Evolutionary conservation across 306 rosid species (phyloP), one percentile per base, ranked within the genome.

Genomic region (Ziziphus jujuba): DNA sequence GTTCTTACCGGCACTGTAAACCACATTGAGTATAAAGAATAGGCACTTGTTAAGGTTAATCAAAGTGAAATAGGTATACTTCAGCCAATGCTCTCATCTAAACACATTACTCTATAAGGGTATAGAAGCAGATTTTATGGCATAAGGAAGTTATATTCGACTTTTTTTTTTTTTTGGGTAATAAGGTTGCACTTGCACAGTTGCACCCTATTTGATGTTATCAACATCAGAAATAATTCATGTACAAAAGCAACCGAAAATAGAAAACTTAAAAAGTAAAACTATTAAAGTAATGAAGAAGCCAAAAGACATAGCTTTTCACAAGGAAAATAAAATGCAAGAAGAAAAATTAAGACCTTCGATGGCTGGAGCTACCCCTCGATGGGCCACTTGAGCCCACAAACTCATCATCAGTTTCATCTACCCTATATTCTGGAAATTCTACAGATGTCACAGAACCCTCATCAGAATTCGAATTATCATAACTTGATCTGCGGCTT

Each of bases 371-470:
- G 75, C 73, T 78, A 76, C 82, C 77, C 66, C 91, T 84, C 2
- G 97, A 81, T 62, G 84, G 59, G 62, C 81, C 85, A 74, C 50
- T 79, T 61, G 91, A 68, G 76, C 79, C 75, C 61, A 78, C 78
- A 69, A 90, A 77, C 20, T 92, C 98, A 52, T 87, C 92, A 59
- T 90, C 91, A 17, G 50, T 83, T 58, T 89, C 98, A 7, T 92
- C 97, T 73, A 71, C 70, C 72, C 96, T 75, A 65, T 75, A 79
- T 17, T 90, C 98, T 2, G 87, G 61, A 73, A 75, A 81, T 71
- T 90, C 97, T 38, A 86, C 75, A 6, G 98, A 92, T 59, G 83
- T 66, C 62, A 87, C 90, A 54, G 96, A 92, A 64, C 90, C 89
- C 69, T 90, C 98, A 36, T 90, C 96, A 50, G 96, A 90, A 73